Percentiles rank a stretch among this genome's conserved stretches.
phyloP scores from a whole-genome alignment of 176 grass and related monocot species.

The Luzula sylvatica region DNA sequence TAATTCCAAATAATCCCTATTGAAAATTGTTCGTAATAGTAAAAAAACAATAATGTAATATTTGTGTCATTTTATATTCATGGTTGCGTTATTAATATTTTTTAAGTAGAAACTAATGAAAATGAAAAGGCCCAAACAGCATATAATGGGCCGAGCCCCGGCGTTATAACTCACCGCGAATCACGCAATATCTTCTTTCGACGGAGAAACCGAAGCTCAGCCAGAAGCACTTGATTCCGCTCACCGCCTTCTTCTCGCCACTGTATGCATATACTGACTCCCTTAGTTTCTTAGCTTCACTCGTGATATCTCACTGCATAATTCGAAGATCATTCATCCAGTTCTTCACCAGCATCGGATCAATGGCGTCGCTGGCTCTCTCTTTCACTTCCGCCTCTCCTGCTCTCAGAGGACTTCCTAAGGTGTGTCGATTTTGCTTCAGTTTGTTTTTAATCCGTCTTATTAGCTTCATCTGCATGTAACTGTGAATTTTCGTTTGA shows the following conservation, averaged over 20 bases:
- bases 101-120: too few relatives aligned
- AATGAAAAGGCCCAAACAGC: too few relatives aligned
- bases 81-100: too few relatives aligned
- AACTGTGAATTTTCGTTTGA: not conserved
- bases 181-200: not conserved
- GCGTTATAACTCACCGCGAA: too few relatives aligned
- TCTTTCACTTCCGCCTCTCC: constrained; percentile 20
- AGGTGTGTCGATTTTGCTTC: not conserved
- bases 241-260: not conserved
- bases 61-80: too few relatives aligned
- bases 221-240: too few relatives aligned
- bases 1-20: too few relatives aligned
- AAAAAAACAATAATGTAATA: too few relatives aligned
- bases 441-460: not conserved
- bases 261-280: too few relatives aligned
- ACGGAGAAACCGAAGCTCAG: constrained; percentile 15
- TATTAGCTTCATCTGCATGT: not conserved
- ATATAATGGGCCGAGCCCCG: too few relatives aligned
- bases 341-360: not conserved
- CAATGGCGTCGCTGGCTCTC: constrained; percentile 11
- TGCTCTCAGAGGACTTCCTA: constrained; percentile 8
- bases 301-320: not conserved
- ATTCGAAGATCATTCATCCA: not conserved
- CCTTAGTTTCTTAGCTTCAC: not conserved
- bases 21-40: too few relatives aligned